These are phyloP conservation scores for Coemansia sp. DNA, from an alignment of 192 early-diverging fungal genomes.

Conservation along the genomic window DNA sequence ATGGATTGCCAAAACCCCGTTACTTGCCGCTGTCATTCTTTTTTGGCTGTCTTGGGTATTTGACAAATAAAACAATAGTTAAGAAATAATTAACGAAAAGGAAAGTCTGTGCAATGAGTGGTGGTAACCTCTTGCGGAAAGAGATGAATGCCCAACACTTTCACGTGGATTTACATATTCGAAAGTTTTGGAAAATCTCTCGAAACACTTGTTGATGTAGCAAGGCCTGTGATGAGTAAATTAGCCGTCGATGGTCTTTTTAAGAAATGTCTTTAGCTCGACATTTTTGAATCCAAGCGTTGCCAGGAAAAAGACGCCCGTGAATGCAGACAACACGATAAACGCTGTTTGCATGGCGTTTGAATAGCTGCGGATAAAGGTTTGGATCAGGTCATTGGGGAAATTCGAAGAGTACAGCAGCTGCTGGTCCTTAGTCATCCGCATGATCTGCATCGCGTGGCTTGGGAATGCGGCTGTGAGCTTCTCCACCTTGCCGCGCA, in stretches of 20 bases:
- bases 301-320: slow-evolving; percentile 23
- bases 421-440: slow-evolving; percentile 19
- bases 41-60: not conserved
- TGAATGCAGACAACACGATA: slow-evolving; percentile 28
- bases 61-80: not conserved
- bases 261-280: slow-evolving; percentile 37
- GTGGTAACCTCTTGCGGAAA: not conserved
- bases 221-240: too few species aligned
- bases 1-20: slow-evolving; percentile 6
- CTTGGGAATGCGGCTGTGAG: slow-evolving; percentile 27
- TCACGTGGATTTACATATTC: not conserved
- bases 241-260: slow-evolving; percentile 31
- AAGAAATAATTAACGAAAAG: not conserved
- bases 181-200: too few species aligned
- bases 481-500: slow-evolving; percentile 21
- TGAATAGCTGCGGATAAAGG: slow-evolving; percentile 16
- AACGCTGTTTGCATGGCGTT: slow-evolving; percentile 23
- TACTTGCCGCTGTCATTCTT: not conserved
- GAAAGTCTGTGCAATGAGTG: not conserved
- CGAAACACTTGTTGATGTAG: too few species aligned
- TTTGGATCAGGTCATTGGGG: slow-evolving; percentile 3
- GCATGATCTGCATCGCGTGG: slow-evolving; percentile 17
- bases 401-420: slow-evolving; percentile 10
- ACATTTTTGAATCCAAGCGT: slow-evolving; percentile 33
- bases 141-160: not conserved